phyloP scores from a whole-genome alignment of 176 grass and related monocot genomes.

The Miscanthus lutarioriparius region DNA sequence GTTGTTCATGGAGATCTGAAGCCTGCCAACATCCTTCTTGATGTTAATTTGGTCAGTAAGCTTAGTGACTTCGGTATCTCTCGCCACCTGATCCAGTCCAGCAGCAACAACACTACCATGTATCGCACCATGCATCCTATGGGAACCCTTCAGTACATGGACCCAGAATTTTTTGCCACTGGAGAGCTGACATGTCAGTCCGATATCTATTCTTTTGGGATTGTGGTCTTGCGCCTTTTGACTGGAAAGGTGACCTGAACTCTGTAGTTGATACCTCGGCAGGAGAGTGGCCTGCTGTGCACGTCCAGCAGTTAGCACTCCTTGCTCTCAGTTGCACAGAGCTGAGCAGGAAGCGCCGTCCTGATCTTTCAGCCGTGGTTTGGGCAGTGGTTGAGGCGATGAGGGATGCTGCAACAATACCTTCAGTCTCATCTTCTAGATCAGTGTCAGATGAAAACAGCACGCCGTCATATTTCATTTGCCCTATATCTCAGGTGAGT shows the following conservation, averaged over 20 bases:
- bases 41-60: constrained; percentile 46
- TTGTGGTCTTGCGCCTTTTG: constrained; percentile 43
- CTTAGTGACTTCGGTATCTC: constrained; percentile 53
- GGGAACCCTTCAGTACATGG: constrained; percentile 46
- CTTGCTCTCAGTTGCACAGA: constrained; percentile 46
- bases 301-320: constrained; percentile 26
- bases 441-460: constrained; percentile 13
- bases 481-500: constrained; percentile 46
- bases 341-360: constrained; percentile 35
- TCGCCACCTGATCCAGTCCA: constrained; percentile 41
- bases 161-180: constrained; percentile 47
- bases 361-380: constrained; percentile 37
- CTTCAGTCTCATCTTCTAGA: constrained; percentile 41
- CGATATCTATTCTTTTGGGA: constrained; percentile 47
- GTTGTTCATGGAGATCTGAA: constrained; percentile 55
- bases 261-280: constrained; percentile 42
- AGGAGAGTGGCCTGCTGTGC: constrained; percentile 31
- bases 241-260: constrained; percentile 36
- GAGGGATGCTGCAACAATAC: constrained; percentile 12
- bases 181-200: constrained; percentile 49
- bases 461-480: constrained; percentile 37
- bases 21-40: constrained; percentile 51
- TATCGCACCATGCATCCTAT: constrained; percentile 47
- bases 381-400: constrained; percentile 35
- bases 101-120: constrained; percentile 37